Conservation (phyloP, 1,284 basidiomycete genomes). For the Golubevia sp. region DNA sequence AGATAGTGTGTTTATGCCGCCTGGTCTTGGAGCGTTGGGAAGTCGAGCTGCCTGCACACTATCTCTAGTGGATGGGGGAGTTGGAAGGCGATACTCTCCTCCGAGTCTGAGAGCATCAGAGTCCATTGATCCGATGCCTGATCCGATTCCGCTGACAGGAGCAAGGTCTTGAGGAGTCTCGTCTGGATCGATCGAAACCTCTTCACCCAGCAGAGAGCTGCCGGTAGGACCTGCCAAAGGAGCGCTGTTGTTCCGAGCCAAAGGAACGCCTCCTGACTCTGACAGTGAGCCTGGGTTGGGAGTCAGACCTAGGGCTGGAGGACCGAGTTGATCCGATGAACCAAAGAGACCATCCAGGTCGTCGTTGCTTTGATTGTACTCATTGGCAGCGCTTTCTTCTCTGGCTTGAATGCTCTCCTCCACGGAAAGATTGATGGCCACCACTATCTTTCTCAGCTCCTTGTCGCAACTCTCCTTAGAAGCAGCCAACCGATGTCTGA, state of each 20-base stretch:
- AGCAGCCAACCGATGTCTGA: conserved; percentile 85
- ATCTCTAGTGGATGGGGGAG: conserved; percentile 16
- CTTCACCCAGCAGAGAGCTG: background rate
- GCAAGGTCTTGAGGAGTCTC: conserved; percentile 12
- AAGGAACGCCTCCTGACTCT: too few species aligned
- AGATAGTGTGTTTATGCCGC: too few species aligned
- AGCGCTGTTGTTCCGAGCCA: too few species aligned
- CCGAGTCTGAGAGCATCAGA: too few species aligned
- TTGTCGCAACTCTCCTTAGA: conserved; percentile 96
- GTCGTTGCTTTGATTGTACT: too few species aligned
- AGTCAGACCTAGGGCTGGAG: too few species aligned
- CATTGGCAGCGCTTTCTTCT: conserved; percentile 61
- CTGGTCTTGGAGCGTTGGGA: conserved; percentile 64
- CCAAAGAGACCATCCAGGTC: too few species aligned
- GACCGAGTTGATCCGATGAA: too few species aligned
- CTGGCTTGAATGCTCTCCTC: conserved; percentile 81
- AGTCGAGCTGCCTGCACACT: conserved; percentile 13
- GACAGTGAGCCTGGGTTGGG: too few species aligned
- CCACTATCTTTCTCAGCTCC: conserved; percentile 86
- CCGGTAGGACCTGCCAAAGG: too few species aligned
- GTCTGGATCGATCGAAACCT: conserved; percentile 10
- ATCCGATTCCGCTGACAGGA: too few species aligned
- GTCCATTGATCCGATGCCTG: too few species aligned
- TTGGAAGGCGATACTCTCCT: conserved; percentile 31
- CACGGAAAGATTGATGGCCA: conserved; percentile 89